Conservation (phyloP, 2,329 filamentous ascomycete species). For the Knoxdaviesia capensis region DNA sequence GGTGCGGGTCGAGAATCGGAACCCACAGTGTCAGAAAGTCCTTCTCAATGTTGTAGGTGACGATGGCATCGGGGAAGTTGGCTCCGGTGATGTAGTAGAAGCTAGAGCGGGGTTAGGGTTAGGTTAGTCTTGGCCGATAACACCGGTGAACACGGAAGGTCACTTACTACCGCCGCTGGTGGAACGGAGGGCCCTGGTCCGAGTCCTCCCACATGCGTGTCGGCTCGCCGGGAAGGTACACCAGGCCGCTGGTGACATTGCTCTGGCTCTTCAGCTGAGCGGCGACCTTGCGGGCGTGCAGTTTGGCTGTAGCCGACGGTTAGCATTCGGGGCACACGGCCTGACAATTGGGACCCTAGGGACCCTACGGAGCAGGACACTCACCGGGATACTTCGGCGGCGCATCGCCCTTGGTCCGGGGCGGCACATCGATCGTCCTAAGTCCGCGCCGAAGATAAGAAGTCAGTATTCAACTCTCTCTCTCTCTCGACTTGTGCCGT, state of each 20-base stretch:
- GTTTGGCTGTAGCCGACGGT: slow-evolving; percentile 21
- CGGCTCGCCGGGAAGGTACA: slow-evolving; percentile 33
- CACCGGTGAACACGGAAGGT: neutral
- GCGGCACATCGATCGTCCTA: slow-evolving; percentile 16
- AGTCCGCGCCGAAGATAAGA: too few relatives aligned
- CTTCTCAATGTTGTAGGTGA: slow-evolving; percentile 34
- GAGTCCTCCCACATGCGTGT: slow-evolving; percentile 35
- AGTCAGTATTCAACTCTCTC: neutral
- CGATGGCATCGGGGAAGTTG: slow-evolving; percentile 30
- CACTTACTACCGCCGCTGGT: slow-evolving; percentile 37
- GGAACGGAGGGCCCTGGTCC: slow-evolving; percentile 32
- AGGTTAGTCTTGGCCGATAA: slow-evolving; percentile 2
- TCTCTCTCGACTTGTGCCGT: neutral
- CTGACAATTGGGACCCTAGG: neutral
- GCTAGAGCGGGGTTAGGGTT: slow-evolving; percentile 13
- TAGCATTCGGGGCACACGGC: neutral
- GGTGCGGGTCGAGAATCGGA: slow-evolving; percentile 41
- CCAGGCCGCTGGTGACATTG: slow-evolving; percentile 25
- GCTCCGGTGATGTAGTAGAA: slow-evolving; percentile 38
- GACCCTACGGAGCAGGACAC: neutral
- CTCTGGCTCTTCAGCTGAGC: slow-evolving; percentile 17
- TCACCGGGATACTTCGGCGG: slow-evolving; percentile 17
- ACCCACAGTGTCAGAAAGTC: slow-evolving; percentile 56
- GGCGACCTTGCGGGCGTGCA: slow-evolving; percentile 35
- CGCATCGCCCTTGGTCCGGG: slow-evolving; percentile 6